These are phyloP conservation scores for Aspergillus neotritici DNA, from an alignment of 2,329 filamentous ascomycete species.

Conservation along the genomic window DNA sequence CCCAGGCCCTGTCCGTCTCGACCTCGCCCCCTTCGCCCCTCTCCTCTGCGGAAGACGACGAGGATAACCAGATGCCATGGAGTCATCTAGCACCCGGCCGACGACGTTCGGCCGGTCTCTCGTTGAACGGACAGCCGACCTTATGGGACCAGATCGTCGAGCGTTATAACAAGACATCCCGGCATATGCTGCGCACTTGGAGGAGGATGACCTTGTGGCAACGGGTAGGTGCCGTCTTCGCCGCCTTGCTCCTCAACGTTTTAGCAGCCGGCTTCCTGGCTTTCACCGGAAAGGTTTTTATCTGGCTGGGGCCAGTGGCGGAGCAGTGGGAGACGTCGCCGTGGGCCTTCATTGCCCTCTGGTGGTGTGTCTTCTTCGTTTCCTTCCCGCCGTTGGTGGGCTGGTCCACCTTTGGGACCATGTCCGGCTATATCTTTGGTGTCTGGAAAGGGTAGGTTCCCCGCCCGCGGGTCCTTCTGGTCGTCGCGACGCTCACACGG, in stretches of 20 bases:
- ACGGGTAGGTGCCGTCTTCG: constrained; percentile 52
- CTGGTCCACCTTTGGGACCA: constrained; percentile 70
- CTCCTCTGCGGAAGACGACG: constrained; percentile 40
- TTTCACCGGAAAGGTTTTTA: constrained; percentile 76
- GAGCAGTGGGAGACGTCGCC: constrained; percentile 68
- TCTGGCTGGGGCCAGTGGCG: constrained; percentile 65
- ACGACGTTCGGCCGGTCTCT: constrained; percentile 35
- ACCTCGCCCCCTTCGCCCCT: constrained; percentile 40
- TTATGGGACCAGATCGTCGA: constrained; percentile 37
- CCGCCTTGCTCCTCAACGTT: constrained; percentile 47
- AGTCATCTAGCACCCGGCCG: constrained; percentile 41
- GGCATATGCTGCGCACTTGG: constrained; percentile 31
- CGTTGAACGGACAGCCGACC: constrained; percentile 26
- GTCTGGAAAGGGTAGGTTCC: constrained; percentile 60
- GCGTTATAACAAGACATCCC: constrained; percentile 31
- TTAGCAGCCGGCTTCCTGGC: constrained; percentile 64
- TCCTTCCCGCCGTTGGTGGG: constrained; percentile 85
- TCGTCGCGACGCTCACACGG: constrained; percentile 9
- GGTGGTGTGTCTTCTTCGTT: constrained; percentile 66
- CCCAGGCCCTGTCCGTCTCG: constrained; percentile 50
- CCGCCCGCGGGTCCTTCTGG: background rate
- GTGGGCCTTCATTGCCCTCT: constrained; percentile 69
- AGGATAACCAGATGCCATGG: constrained; percentile 46
- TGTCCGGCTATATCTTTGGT: constrained; percentile 66
- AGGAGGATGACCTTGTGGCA: constrained; percentile 50